These are phyloP conservation scores for Pseudogymnoascus sp. DNA, from an alignment of 2,329 filamentous ascomycete species.

Conservation along the genomic window DNA sequence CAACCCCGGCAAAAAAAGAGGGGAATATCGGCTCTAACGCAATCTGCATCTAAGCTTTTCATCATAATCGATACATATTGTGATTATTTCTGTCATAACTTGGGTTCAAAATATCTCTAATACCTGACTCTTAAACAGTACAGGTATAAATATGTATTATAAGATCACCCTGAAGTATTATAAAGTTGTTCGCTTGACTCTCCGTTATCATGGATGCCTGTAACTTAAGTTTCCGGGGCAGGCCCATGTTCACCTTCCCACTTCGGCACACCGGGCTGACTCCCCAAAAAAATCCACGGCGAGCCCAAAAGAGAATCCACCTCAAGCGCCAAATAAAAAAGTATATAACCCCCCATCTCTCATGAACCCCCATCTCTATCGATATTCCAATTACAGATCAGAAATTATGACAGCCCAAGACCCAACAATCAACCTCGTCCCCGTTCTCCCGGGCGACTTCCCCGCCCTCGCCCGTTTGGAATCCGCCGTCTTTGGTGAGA, in stretches of 20 bases:
- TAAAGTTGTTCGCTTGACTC: neutral
- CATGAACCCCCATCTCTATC: neutral
- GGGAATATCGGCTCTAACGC: no score
- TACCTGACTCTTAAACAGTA: no score
- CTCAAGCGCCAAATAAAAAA: neutral
- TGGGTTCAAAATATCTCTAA: no score
- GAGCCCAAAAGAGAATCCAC: neutral
- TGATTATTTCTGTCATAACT: no score
- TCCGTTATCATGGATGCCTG: neutral
- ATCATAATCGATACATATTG: no score
- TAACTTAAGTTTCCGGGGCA: neutral
- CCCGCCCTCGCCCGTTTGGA: conserved; percentile 13
- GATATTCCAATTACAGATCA: neutral
- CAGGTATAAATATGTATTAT: no score
- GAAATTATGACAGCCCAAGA: neutral
- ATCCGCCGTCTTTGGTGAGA: conserved; percentile 12
- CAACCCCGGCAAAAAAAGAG: no score
- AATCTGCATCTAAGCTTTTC: no score
- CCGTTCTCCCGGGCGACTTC: conserved; percentile 11
- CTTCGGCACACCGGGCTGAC: neutral
- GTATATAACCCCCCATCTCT: neutral
- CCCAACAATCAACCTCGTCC: conserved; percentile 7
- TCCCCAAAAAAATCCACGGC: neutral
- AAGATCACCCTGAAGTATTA: neutral
- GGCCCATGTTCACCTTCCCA: neutral